Percentiles rank a stretch among this genome's conserved stretches.
Evolutionary conservation across 2,329 filamentous ascomycete genomes (phyloP).

Genomic region (Acephala macrosclerotiorum): DNA sequence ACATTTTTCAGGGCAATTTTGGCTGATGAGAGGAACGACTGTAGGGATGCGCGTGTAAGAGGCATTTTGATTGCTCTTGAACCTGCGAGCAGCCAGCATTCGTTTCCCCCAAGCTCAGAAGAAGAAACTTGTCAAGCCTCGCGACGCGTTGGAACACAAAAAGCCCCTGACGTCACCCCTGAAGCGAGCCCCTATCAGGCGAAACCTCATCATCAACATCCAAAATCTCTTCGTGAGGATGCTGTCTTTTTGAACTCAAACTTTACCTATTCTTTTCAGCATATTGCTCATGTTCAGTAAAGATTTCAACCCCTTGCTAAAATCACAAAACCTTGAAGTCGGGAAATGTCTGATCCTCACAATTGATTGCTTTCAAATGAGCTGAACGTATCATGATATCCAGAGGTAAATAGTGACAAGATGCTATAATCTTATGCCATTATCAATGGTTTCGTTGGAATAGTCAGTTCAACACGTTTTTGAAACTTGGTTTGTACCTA

Average conservation of each 20-base stretch:
- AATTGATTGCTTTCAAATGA: no score
- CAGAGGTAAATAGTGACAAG: no score
- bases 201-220: background rate
- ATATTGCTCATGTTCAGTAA: no score
- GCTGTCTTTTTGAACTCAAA: background rate
- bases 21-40: slow-evolving; percentile 59
- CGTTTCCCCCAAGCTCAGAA: background rate
- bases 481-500: no score
- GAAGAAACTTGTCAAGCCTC: background rate
- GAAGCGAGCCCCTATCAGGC: slow-evolving; percentile 1
- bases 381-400: no score
- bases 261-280: background rate
- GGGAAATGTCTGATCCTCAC: no score
- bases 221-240: background rate
- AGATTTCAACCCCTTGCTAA: no score
- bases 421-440: no score
- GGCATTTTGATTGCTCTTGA: slow-evolving; percentile 33
- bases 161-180: background rate
- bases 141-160: slow-evolving; percentile 1
- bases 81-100: slow-evolving; percentile 6
- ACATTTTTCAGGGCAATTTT: slow-evolving; percentile 54
- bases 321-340: no score
- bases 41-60: slow-evolving; percentile 50
- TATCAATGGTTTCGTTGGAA: no score
- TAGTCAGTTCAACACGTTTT: no score